Percentiles rank a stretch among this genome's conserved stretches.
phyloP scores from a whole-genome alignment of 2,329 filamentous ascomycete species.

The Tetracladium maxilliforme region DNA sequence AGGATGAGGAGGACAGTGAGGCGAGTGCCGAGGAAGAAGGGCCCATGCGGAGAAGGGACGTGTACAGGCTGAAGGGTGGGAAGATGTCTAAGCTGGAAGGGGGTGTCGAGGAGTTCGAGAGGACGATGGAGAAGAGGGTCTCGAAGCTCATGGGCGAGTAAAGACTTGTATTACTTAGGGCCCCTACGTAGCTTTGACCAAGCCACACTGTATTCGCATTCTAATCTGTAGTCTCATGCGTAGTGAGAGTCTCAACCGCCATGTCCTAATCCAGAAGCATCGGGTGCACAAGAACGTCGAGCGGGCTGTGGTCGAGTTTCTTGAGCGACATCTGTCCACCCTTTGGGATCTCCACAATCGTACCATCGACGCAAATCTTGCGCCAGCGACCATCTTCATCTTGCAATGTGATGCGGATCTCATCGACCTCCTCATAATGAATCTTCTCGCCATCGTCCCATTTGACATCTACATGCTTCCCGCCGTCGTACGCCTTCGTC shows the following conservation, averaged over 20 bases:
- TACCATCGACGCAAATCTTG: conserved; percentile 82
- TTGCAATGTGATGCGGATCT: conserved; percentile 50
- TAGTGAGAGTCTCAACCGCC: too few relatives aligned
- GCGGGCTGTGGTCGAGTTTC: conserved; percentile 28
- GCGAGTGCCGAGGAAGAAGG: conserved; percentile 28
- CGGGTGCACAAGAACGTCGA: conserved; percentile 43
- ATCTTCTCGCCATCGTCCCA: conserved; percentile 42
- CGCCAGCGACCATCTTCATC: conserved; percentile 58
- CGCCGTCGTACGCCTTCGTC: conserved; percentile 43
- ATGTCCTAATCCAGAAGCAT: too few relatives aligned
- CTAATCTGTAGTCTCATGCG: too few relatives aligned
- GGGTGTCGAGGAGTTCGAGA: conserved; percentile 53
- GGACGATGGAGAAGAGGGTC: conserved; percentile 43
- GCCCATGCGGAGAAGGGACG: conserved; percentile 28
- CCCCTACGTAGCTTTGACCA: too few relatives aligned
- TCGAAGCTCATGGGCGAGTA: conserved; percentile 20
- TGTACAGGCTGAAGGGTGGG: conserved; percentile 46
- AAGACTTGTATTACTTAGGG: too few relatives aligned
- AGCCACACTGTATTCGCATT: too few relatives aligned
- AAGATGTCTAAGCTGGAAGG: conserved; percentile 37
- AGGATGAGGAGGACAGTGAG: conserved; percentile 27
- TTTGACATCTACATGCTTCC: conserved; percentile 35
- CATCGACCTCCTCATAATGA: conserved; percentile 56
- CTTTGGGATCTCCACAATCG: conserved; percentile 59
- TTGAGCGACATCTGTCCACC: conserved; percentile 58